phyloP scores from a whole-genome alignment of 352 stramenopile genomes.

The Pythium oligandrum region DNA sequence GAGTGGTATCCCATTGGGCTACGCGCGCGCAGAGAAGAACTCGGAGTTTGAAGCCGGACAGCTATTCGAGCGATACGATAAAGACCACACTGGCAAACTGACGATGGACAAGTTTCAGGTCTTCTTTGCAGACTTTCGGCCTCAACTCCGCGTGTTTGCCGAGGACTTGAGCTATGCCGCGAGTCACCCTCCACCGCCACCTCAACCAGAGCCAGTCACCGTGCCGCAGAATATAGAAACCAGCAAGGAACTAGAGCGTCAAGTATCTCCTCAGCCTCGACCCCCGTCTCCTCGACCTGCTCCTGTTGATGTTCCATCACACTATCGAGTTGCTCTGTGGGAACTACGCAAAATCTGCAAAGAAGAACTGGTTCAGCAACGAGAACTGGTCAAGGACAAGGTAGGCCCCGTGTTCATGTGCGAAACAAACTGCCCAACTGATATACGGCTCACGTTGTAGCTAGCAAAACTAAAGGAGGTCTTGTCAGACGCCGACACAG shows the following conservation, averaged over 20 bases:
- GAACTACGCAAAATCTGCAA: constrained; percentile 56
- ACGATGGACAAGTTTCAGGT: constrained; percentile 57
- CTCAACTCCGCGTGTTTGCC: constrained; percentile 57
- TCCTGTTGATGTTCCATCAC: constrained; percentile 4
- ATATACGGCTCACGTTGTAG: background rate
- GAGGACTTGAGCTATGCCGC: constrained; percentile 31
- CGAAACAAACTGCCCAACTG: background rate
- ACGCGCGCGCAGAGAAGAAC: constrained; percentile 63
- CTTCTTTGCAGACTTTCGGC: constrained; percentile 74
- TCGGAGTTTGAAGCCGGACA: constrained; percentile 83
- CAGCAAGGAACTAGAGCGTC: background rate
- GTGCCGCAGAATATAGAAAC: background rate
- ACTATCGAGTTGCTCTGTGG: constrained; percentile 49
- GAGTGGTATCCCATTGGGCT: constrained; percentile 62
- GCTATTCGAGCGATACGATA: constrained; percentile 80
- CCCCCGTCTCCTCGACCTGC: too few relatives aligned
- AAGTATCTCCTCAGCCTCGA: too few relatives aligned
- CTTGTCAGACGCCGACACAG: too few relatives aligned
- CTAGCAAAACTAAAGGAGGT: too few relatives aligned
- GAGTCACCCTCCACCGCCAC: background rate
- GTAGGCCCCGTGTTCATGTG: background rate
- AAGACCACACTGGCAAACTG: constrained; percentile 45
- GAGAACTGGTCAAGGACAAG: constrained; percentile 28
- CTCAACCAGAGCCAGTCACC: background rate
- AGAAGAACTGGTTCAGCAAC: constrained; percentile 46